Percentiles rank a stretch among this genome's conserved stretches.
These are phyloP conservation scores for Isatis lusitanica DNA, from an alignment of 441 rosid species.

Conservation along the genomic window DNA sequence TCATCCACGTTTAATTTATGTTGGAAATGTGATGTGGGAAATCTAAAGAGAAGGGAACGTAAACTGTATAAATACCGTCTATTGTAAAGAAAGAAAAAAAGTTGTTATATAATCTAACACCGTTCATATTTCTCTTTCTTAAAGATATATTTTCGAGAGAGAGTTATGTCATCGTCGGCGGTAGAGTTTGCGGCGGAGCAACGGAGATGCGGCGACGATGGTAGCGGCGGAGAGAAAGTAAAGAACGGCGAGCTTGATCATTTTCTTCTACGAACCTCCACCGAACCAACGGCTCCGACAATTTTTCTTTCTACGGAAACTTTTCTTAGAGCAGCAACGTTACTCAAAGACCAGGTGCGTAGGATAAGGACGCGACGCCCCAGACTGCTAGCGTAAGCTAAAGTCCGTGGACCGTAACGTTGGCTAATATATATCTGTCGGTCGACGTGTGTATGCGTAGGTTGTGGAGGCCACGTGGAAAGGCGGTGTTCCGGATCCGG, in stretches of 20 bases:
- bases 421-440: background rate
- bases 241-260: slow-evolving; percentile 36
- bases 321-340: slow-evolving; percentile 61
- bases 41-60: background rate
- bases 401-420: background rate
- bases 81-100: background rate
- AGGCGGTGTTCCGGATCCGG: slow-evolving; percentile 31
- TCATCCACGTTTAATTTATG: background rate
- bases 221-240: slow-evolving; percentile 21
- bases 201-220: slow-evolving; percentile 37
- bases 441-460: slow-evolving; percentile 27
- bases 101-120: background rate
- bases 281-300: slow-evolving; percentile 38
- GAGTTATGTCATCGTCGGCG: slow-evolving; percentile 44
- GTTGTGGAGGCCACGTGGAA: slow-evolving; percentile 67
- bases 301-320: slow-evolving; percentile 44
- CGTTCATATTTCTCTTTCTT: slow-evolving; percentile 1
- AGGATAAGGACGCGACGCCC: background rate
- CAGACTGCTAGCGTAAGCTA: slow-evolving; percentile 7
- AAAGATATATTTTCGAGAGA: background rate
- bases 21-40: background rate
- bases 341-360: slow-evolving; percentile 67
- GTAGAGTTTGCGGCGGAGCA: slow-evolving; percentile 43
- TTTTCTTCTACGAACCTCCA: slow-evolving; percentile 26
- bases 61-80: background rate